Evolutionary conservation across 352 stramenopile genomes (phyloP), one percentile per base, ranked within the genome.

Genomic region (Globisporangium cystogenes): DNA sequence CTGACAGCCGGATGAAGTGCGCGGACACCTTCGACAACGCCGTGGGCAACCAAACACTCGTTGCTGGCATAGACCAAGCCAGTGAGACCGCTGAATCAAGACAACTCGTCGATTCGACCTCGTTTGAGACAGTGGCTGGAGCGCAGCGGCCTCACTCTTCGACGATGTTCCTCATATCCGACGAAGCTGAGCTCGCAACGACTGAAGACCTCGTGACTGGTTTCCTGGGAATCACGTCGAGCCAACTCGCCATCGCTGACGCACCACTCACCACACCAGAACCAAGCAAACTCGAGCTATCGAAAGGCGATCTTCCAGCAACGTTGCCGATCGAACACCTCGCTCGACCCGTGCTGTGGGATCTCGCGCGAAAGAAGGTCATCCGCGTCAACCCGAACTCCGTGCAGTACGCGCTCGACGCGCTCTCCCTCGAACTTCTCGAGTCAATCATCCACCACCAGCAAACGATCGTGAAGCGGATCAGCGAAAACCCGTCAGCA

Each of bases 361-460:
- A 76, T 35, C 65, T 81, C 26, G 65, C 64, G 39, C 60, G 66
- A 8, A 81, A 81, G 42, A 81, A 74, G 36, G 42, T 81, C 23
- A 44, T 81, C 29, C 64, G 60, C 40, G 65, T 74, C 16, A 53
- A 67, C 29, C 26, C 51, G 26, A 44, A 55, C 18, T 64, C 58
- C 44, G 57, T 77, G 40, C 39, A 62, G 21, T 59, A 36, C 31
- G 64, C 55, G 18, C 45, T 82, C 3, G 40, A 68, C 23, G 33
- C 42, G 7, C 43, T 85, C 18, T 70, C 62, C 15, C 60, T 85
- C 35, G 68, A 86, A 23, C 45, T 64, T 14, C 27, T 87, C 10
- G 61, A 81, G 57, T 60, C 73, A 6, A 70, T 83, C 27, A 60
- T 82, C 15, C 65, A 60, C 29, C 67, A 87, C 40, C 65, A 78